Conservation (phyloP, 2,329 filamentous ascomycete species). For the Verticillium alfalfae region DNA sequence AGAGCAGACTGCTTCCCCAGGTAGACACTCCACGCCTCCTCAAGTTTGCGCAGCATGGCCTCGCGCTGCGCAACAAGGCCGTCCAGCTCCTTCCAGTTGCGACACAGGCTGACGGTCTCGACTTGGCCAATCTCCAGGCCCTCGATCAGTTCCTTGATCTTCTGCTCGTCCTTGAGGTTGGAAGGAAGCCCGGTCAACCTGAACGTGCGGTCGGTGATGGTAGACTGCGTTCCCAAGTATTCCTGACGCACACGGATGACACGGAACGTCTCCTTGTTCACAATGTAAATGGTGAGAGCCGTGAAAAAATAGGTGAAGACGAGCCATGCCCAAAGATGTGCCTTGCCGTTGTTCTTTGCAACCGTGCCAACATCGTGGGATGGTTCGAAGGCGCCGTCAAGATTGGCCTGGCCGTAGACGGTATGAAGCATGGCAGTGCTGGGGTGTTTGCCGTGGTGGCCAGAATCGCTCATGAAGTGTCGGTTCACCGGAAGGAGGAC, state of each 20-base stretch:
- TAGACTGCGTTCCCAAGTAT: constrained; percentile 88
- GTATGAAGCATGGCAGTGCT: background rate
- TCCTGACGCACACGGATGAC: constrained; percentile 84
- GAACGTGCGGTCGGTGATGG: constrained; percentile 93
- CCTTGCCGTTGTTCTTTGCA: constrained; percentile 22
- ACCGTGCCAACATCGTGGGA: constrained; percentile 22
- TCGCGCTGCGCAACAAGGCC: constrained; percentile 51
- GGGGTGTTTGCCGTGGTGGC: constrained; percentile 1
- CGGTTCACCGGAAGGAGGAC: constrained; percentile 85
- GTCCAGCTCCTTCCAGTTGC: constrained; percentile 82
- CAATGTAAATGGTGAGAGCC: constrained; percentile 71
- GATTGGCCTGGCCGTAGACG: background rate
- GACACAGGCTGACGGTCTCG: constrained; percentile 79
- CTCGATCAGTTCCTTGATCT: constrained; percentile 83
- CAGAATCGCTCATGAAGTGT: constrained; percentile 40
- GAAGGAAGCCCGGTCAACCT: constrained; percentile 81
- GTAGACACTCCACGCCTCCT: constrained; percentile 77
- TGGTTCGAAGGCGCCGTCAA: constrained; percentile 5
- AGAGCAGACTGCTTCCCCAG: constrained; percentile 48
- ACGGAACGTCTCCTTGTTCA: constrained; percentile 75
- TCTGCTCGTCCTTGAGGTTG: constrained; percentile 72
- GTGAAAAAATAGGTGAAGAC: constrained; percentile 95
- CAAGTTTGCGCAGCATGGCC: constrained; percentile 63
- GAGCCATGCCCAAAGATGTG: constrained; percentile 86
- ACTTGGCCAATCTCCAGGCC: constrained; percentile 85